phyloP scores from a whole-genome alignment of 495 filamentous ascomycete genomes.

The Neohortaea acidophila region DNA sequence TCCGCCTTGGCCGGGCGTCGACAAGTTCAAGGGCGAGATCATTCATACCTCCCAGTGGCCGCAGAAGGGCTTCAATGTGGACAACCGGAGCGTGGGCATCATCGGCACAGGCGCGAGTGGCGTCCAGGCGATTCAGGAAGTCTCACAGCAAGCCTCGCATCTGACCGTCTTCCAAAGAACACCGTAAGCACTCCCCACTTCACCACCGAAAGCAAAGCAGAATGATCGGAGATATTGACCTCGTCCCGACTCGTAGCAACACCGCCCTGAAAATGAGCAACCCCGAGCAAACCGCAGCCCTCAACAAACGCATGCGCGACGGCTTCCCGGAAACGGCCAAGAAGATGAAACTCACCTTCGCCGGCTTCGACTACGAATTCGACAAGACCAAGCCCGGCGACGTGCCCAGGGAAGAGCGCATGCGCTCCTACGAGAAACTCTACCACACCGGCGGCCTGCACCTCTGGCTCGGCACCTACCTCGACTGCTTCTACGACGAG shows the following conservation, averaged over 20 bases:
- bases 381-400: slow-evolving; percentile 31
- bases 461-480: slow-evolving; percentile 36
- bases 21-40: slow-evolving; percentile 31
- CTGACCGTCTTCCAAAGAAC: slow-evolving; percentile 39
- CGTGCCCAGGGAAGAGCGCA: slow-evolving; percentile 31
- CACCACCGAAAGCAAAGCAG: slow-evolving; percentile 1
- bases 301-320: not conserved
- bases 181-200: slow-evolving; percentile 20
- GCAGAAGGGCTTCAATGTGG: slow-evolving; percentile 31
- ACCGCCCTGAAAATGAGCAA: slow-evolving; percentile 3
- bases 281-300: slow-evolving; percentile 17
- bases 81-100: slow-evolving; percentile 39
- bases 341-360: slow-evolving; percentile 16
- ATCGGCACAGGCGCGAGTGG: slow-evolving; percentile 45
- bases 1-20: slow-evolving; percentile 26
- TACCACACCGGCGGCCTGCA: slow-evolving; percentile 37
- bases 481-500: slow-evolving; percentile 31
- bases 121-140: slow-evolving; percentile 35
- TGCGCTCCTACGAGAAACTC: slow-evolving; percentile 32
- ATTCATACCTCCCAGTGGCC: slow-evolving; percentile 44
- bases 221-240: too few relatives aligned
- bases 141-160: slow-evolving; percentile 24
- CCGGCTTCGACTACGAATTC: slow-evolving; percentile 33
- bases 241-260: too few relatives aligned
- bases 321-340: not conserved